Conservation (phyloP, 164 flowering plant species). For the Echeveria elegans region DNA sequence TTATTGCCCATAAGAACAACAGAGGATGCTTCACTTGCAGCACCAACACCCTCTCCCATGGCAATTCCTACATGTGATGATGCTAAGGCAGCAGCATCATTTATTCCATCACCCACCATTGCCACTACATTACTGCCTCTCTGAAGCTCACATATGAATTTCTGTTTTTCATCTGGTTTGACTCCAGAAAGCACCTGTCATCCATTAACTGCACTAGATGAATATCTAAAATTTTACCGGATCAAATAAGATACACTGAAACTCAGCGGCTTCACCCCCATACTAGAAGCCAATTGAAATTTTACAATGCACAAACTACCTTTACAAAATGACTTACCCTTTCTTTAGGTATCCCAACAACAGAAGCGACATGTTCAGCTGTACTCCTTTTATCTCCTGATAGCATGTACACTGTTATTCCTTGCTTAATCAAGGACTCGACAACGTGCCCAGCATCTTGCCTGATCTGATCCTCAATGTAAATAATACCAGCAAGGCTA, state of each 20-base stretch:
- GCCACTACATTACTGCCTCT: conserved; percentile 62
- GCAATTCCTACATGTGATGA: conserved; percentile 83
- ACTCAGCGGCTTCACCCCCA: background rate
- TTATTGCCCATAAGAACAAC: conserved; percentile 83
- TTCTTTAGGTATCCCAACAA: conserved; percentile 76
- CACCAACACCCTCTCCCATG: conserved; percentile 93
- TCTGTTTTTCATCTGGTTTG: conserved; percentile 80
- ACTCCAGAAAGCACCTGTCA: conserved; percentile 76
- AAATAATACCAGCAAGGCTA: conserved; percentile 71
- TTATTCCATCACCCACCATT: conserved; percentile 99
- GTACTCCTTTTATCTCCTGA: conserved; percentile 82
- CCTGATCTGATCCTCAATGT: conserved; percentile 85
- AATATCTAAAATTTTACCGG: background rate
- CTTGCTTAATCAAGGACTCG: conserved; percentile 53
- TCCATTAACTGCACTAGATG: background rate
- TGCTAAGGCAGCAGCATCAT: conserved; percentile 98
- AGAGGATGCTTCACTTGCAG: conserved; percentile 94
- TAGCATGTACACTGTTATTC: conserved; percentile 67
- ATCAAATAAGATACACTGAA: background rate
- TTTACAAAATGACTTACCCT: conserved; percentile 33
- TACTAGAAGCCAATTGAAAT: background rate
- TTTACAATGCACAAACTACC: background rate
- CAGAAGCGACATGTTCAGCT: conserved; percentile 94
- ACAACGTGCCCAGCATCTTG: conserved; percentile 81
- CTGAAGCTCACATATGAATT: conserved; percentile 63